phyloP scores from a whole-genome alignment of 352 stramenopile genomes.

The Thalassiosira oceanica region DNA sequence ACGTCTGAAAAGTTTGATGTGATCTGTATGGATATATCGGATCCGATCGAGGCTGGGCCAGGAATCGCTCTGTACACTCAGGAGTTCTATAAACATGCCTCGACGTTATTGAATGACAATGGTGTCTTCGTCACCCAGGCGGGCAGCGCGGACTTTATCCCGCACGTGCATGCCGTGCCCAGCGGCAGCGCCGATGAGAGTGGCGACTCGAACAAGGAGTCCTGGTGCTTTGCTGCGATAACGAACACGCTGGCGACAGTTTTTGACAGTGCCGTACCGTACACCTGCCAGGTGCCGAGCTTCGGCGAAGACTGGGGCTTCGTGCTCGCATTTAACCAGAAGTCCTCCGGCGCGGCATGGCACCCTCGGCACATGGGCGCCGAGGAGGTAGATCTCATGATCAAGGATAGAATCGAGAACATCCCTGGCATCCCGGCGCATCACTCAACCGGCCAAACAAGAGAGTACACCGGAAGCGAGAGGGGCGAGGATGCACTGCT shows the following conservation, averaged over 20 bases:
- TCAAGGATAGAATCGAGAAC: constrained; percentile 72
- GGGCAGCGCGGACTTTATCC: constrained; percentile 84
- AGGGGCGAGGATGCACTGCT: constrained; percentile 76
- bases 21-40: constrained; percentile 95
- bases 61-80: constrained; percentile 84
- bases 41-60: constrained; percentile 90
- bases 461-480: constrained; percentile 54
- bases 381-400: constrained; percentile 68
- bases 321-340: constrained; percentile 84
- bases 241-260: constrained; percentile 88
- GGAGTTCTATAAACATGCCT: constrained; percentile 91
- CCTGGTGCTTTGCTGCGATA: constrained; percentile 92
- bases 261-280: constrained; percentile 91
- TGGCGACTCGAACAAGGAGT: constrained; percentile 87
- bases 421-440: constrained; percentile 31
- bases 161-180: constrained; percentile 53
- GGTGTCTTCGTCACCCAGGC: constrained; percentile 91
- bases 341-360: not conserved
- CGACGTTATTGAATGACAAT: constrained; percentile 29
- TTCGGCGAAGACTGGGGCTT: constrained; percentile 93
- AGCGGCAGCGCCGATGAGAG: too few relatives aligned
- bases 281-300: constrained; percentile 88
- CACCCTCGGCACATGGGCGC: constrained; percentile 14
- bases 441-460: constrained; percentile 76
- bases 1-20: constrained; percentile 84